These are phyloP conservation scores for Trichosanthes truncata DNA, from an alignment of 306 rosid genomes.

Conservation along the genomic window DNA sequence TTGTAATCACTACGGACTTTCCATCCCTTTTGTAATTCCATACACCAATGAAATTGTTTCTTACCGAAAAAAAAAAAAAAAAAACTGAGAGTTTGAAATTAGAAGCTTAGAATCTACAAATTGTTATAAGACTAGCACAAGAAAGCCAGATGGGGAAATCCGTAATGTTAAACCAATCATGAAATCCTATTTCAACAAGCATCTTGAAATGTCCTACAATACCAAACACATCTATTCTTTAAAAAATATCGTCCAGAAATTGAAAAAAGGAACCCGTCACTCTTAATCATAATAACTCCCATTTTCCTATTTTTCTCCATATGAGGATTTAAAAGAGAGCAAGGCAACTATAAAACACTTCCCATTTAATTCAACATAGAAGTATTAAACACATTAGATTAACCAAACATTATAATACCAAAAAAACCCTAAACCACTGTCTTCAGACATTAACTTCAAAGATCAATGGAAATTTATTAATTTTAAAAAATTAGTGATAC, in stretches of 20 bases:
- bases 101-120: neutral
- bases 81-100: neutral
- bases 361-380: neutral
- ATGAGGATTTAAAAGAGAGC: neutral
- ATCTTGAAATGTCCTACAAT: neutral
- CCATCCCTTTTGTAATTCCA: neutral
- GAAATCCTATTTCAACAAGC: neutral
- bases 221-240: neutral
- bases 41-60: neutral
- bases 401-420: neutral
- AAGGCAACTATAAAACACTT: neutral
- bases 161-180: neutral
- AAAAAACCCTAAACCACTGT: neutral
- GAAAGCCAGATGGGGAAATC: neutral
- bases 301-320: neutral
- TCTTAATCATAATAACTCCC: neutral
- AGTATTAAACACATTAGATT: neutral
- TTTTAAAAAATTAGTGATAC: constrained; percentile 15
- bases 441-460: neutral
- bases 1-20: neutral
- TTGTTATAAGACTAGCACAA: neutral
- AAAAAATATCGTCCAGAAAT: neutral
- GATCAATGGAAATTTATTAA: neutral
- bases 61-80: neutral
- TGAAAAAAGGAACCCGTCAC: neutral